A percentile compares a stretch with the other conserved stretches of the same genome.
Conservation (phyloP, 768 basidiomycete species). For the Chalciporus chontae region DNA sequence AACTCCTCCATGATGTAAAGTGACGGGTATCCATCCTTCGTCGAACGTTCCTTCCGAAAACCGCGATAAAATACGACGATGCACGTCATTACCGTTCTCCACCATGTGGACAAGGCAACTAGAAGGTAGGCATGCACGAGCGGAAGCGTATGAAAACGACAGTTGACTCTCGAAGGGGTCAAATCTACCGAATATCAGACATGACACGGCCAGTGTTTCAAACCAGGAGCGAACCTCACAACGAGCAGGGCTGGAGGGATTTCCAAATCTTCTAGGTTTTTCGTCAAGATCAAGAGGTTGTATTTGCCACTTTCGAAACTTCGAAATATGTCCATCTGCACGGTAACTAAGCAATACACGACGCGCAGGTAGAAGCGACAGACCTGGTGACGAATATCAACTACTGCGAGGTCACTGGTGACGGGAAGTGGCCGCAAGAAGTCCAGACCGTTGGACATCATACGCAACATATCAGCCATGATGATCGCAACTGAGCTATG, state of each 20-base stretch:
- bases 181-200: constrained; percentile 33
- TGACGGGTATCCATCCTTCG: constrained; percentile 50
- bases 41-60: constrained; percentile 38
- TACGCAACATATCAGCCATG: constrained; percentile 58
- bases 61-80: constrained; percentile 49
- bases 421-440: constrained; percentile 57
- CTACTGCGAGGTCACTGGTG: constrained; percentile 34
- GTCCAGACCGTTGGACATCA: constrained; percentile 44
- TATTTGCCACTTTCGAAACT: constrained; percentile 51
- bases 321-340: constrained; percentile 46
- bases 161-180: constrained; percentile 52
- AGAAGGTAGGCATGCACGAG: constrained; percentile 42
- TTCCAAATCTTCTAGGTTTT: constrained; percentile 57
- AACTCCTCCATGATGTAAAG: constrained; percentile 32
- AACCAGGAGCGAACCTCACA: constrained; percentile 46
- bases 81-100: constrained; percentile 53
- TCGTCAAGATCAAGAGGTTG: constrained; percentile 64
- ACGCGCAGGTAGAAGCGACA: constrained; percentile 2
- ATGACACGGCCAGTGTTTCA: neutral
- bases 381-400: constrained; percentile 34
- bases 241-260: constrained; percentile 55
- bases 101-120: constrained; percentile 62
- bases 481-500: constrained; percentile 49
- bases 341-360: constrained; percentile 4
- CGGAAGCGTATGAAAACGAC: constrained; percentile 53